phyloP scores from a whole-genome alignment of 345 rosid species.

The Murraya paniculata region DNA sequence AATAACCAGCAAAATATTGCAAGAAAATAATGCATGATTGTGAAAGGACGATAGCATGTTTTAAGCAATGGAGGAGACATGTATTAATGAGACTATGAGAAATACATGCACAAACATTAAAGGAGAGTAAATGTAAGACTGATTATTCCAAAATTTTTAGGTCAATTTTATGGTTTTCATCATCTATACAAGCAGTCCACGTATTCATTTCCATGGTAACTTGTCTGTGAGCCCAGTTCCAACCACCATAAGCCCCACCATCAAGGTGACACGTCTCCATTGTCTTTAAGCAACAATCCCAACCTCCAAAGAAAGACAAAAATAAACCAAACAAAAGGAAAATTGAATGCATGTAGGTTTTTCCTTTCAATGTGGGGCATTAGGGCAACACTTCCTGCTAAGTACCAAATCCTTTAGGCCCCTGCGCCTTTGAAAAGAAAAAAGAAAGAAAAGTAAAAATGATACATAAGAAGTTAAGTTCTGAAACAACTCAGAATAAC shows the following conservation, averaged over 20 bases:
- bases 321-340: background rate
- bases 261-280: background rate
- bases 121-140: too few species aligned
- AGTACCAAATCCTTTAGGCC: background rate
- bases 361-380: background rate
- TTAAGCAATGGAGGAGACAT: background rate
- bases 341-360: background rate
- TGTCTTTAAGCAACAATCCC: background rate
- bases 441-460: background rate
- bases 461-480: background rate
- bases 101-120: background rate
- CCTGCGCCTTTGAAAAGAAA: background rate
- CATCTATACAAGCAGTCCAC: too few species aligned
- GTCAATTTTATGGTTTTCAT: background rate
- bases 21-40: background rate
- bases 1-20: background rate
- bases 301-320: background rate
- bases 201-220: background rate
- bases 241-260: background rate
- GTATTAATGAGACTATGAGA: background rate
- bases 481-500: background rate
- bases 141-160: background rate
- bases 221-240: background rate
- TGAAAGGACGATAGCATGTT: constrained; percentile 6
- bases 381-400: background rate